phyloP scores from a whole-genome alignment of 805 yeast genomes.

The Wickerhamomyces subpelliculosus region DNA sequence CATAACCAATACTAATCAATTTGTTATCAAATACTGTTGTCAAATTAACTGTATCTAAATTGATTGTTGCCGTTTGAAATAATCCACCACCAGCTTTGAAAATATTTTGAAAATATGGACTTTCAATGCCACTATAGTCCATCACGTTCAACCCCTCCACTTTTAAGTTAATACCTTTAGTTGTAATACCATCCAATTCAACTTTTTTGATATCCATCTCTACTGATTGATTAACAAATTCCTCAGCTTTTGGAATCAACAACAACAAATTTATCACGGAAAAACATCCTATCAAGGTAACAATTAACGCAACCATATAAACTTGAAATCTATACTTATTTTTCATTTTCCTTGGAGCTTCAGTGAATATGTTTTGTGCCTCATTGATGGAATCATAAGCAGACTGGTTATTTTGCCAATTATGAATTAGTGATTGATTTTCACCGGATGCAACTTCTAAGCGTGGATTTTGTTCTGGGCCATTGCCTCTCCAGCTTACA shows the following conservation, averaged over 20 bases:
- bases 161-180: slow-evolving; percentile 26
- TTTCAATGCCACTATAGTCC: slow-evolving; percentile 26
- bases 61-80: slow-evolving; percentile 21
- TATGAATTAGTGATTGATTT: too few relatives aligned
- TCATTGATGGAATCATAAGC: background rate
- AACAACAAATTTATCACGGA: slow-evolving; percentile 1
- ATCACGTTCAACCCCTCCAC: slow-evolving; percentile 25
- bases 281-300: slow-evolving; percentile 1
- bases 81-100: slow-evolving; percentile 28
- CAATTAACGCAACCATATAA: background rate
- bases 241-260: slow-evolving; percentile 21
- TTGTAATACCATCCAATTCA: slow-evolving; percentile 23
- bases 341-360: background rate
- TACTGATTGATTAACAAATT: slow-evolving; percentile 25
- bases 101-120: slow-evolving; percentile 16
- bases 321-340: background rate
- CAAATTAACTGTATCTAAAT: slow-evolving; percentile 25
- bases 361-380: background rate
- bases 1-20: slow-evolving; percentile 24
- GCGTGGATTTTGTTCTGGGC: too few relatives aligned
- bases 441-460: too few relatives aligned
- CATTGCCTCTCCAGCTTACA: too few relatives aligned
- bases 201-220: slow-evolving; percentile 25
- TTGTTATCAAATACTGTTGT: slow-evolving; percentile 17
- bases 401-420: background rate